These are phyloP conservation scores for Boletus huronensis DNA, from an alignment of 768 basidiomycete species.

Conservation along the genomic window DNA sequence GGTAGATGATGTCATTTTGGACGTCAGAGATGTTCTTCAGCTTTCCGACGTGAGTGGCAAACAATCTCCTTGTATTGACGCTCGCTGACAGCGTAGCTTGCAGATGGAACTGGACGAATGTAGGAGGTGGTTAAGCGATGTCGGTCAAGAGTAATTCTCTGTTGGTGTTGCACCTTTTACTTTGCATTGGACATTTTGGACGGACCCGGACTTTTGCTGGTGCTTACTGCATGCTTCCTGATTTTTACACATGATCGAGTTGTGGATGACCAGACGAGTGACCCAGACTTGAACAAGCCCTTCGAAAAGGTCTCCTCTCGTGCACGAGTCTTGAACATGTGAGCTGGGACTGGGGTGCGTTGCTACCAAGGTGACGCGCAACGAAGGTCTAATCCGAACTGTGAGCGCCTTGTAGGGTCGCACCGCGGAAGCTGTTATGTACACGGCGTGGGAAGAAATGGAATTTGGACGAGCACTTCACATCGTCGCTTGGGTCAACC, in stretches of 20 bases:
- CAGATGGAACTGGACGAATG: conserved; percentile 28
- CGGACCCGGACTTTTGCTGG: background rate
- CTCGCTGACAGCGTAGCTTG: conserved; percentile 4
- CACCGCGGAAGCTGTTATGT: background rate
- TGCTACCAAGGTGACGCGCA: conserved; percentile 42
- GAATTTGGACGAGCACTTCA: conserved; percentile 14
- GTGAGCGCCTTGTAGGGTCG: background rate
- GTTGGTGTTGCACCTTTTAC: background rate
- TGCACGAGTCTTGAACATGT: background rate
- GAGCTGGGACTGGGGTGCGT: conserved; percentile 43
- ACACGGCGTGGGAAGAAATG: conserved; percentile 30
- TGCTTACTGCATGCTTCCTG: conserved; percentile 3
- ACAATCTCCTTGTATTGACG: no score
- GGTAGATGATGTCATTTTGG: conserved; percentile 18
- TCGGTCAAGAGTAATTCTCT: conserved; percentile 7
- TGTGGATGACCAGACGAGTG: background rate
- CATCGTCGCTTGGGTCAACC: conserved; percentile 9
- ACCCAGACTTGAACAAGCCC: background rate
- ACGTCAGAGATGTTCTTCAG: conserved; percentile 25
- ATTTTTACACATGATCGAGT: conserved; percentile 10
- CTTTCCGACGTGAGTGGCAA: conserved; percentile 18
- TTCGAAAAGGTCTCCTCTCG: no score
- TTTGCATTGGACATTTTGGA: background rate
- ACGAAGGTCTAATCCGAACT: no score
- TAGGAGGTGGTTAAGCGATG: conserved; percentile 17